Evolutionary conservation across 78 protist species (phyloP).

Genomic region (Dictyostelium capitatum): DNA sequence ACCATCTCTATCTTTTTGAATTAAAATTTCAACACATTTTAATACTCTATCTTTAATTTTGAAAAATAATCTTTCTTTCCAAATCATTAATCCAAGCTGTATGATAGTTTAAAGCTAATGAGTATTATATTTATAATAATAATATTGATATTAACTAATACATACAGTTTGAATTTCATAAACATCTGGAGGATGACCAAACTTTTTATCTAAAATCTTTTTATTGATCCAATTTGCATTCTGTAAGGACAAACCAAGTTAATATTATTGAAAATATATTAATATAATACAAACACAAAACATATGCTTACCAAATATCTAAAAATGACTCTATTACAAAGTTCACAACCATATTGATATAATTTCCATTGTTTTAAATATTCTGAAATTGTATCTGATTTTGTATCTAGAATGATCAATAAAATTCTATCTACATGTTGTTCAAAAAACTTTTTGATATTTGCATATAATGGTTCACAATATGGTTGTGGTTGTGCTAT

Average conservation of each 20-base stretch:
- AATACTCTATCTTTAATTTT: conserved; percentile 46
- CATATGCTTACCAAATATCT: conserved; percentile 85
- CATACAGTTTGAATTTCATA: conserved; percentile 71
- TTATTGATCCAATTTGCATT: conserved; percentile 72
- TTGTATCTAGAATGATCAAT: conserved; percentile 33
- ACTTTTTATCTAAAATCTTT: conserved; percentile 57
- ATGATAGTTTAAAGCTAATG: not conserved
- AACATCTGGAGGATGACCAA: conserved; percentile 72
- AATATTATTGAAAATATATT: not conserved
- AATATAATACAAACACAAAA: no score
- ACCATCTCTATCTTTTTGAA: conserved; percentile 72
- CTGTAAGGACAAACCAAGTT: not conserved
- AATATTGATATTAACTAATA: not conserved
- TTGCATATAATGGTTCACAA: conserved; percentile 76
- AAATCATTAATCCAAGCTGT: conserved; percentile 60
- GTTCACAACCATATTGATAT: conserved; percentile 29
- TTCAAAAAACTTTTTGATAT: conserved; percentile 75
- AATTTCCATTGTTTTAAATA: conserved; percentile 79
- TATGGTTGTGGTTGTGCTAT: conserved; percentile 69
- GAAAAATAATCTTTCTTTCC: conserved; percentile 74
- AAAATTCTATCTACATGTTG: conserved; percentile 50
- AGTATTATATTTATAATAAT: not conserved
- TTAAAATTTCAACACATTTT: conserved; percentile 59
- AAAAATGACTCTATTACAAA: conserved; percentile 54
- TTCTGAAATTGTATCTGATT: conserved; percentile 58